Evolutionary conservation across 78 protist genomes (phyloP).

Genomic region (Monocercomonoides exilis): DNA sequence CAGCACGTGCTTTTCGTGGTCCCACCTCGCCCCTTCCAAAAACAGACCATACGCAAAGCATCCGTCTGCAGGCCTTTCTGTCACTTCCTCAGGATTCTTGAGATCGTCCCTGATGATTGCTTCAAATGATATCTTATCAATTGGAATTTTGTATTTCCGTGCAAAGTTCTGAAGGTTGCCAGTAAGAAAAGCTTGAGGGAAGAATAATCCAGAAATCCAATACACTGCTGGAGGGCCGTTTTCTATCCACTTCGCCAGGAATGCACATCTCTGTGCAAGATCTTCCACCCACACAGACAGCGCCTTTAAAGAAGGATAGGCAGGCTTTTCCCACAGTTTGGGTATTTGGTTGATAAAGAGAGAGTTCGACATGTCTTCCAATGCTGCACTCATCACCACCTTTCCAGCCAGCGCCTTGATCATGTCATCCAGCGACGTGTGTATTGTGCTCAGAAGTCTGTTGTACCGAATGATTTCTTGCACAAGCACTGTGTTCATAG

Average conservation of each 20-base stretch:
- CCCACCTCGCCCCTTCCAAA: conserved; percentile 51
- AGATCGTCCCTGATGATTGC: not conserved
- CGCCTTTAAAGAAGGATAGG: conserved; percentile 69
- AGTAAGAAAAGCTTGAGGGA: conserved; percentile 84
- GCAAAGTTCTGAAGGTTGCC: conserved; percentile 75
- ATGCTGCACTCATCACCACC: conserved; percentile 55
- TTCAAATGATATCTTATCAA: conserved; percentile 57
- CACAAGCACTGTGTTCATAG: conserved; percentile 57
- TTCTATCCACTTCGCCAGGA: conserved; percentile 60
- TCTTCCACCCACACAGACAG: conserved; percentile 64
- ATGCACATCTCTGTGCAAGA: conserved; percentile 42
- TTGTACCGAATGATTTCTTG: conserved; percentile 74
- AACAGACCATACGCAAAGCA: conserved; percentile 40
- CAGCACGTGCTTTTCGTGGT: not conserved
- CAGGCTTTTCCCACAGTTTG: conserved; percentile 16
- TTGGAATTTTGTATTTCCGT: conserved; percentile 41
- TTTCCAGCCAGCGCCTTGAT: conserved; percentile 62
- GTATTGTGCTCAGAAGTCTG: conserved; percentile 38
- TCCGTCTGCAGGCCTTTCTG: conserved; percentile 40
- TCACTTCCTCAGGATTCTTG: not conserved
- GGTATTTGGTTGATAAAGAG: conserved; percentile 51
- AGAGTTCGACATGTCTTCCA: conserved; percentile 47
- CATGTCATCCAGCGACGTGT: conserved; percentile 36
- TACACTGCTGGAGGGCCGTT: conserved; percentile 44
- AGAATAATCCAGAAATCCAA: conserved; percentile 70